Evolutionary conservation across 2,329 filamentous ascomycete species (phyloP).

Genomic region (Fusarium dimerum): DNA sequence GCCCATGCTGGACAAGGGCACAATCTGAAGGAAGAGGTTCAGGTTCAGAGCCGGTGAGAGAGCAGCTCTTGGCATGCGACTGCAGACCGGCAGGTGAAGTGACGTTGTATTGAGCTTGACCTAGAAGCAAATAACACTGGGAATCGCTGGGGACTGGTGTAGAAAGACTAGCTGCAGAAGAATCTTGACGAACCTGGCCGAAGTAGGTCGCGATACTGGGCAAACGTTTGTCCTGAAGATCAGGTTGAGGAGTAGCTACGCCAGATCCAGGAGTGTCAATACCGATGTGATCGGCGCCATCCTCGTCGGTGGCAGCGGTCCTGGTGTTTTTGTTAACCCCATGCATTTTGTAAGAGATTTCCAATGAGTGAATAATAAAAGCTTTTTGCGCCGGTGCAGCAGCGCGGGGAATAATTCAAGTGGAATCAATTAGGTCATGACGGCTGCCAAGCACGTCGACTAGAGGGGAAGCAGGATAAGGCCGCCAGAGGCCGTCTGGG

Average conservation of each 20-base stretch:
- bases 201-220: conserved; percentile 98
- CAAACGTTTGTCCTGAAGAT: conserved; percentile 90
- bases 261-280: conserved; percentile 87
- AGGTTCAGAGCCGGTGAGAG: conserved; percentile 23
- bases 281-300: conserved; percentile 74
- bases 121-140: conserved; percentile 33
- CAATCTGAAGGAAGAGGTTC: conserved; percentile 21
- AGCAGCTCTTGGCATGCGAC: conserved; percentile 28
- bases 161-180: conserved; percentile 53
- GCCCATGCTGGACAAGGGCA: conserved; percentile 28
- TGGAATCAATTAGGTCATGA: conserved; percentile 44
- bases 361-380: conserved; percentile 32
- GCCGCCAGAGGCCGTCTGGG: conserved; percentile 21
- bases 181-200: conserved; percentile 95
- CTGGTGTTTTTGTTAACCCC: conserved; percentile 55
- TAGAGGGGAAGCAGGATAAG: conserved; percentile 29
- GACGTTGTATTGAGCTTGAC: conserved; percentile 27
- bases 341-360: conserved; percentile 40
- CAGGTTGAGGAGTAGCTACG: conserved; percentile 89
- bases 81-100: conserved; percentile 34
- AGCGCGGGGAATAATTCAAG: conserved; percentile 33
- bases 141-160: conserved; percentile 42
- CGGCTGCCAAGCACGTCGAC: conserved; percentile 38
- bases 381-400: conserved; percentile 29
- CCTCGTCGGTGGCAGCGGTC: conserved; percentile 64